Conservation (phyloP, 2,329 filamentous ascomycete species). For the Pyrenochaeta sp. region DNA sequence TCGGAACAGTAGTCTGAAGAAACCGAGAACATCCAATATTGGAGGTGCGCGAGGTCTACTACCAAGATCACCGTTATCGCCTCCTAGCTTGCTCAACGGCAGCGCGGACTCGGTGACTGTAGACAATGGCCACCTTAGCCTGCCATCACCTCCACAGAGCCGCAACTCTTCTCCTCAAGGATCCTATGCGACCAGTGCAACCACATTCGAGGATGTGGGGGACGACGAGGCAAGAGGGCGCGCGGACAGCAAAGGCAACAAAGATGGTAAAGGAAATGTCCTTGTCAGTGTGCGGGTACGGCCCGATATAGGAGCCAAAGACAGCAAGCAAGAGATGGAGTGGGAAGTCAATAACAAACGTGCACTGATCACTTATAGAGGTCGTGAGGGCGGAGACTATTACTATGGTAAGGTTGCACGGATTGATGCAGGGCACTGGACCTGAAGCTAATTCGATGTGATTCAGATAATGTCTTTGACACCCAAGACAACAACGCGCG, state of each 20-base stretch:
- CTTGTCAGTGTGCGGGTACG: constrained; percentile 93
- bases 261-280: constrained; percentile 91
- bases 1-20: constrained; percentile 47
- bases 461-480: constrained; percentile 91
- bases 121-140: constrained; percentile 70
- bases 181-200: constrained; percentile 87
- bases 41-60: constrained; percentile 41
- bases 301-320: constrained; percentile 75
- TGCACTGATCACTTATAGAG: constrained; percentile 81
- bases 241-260: constrained; percentile 49
- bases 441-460: constrained; percentile 21
- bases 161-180: constrained; percentile 91
- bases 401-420: constrained; percentile 75
- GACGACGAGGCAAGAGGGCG: constrained; percentile 68
- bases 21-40: constrained; percentile 58
- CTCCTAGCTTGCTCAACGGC: constrained; percentile 81
- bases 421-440: constrained; percentile 13
- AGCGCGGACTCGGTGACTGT: constrained; percentile 80
- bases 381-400: constrained; percentile 87
- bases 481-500: constrained; percentile 92
- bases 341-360: constrained; percentile 91
- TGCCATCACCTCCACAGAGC: constrained; percentile 86
- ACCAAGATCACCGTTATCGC: constrained; percentile 54
- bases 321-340: constrained; percentile 75
- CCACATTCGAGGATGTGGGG: constrained; percentile 82